Percentiles rank a stretch among this genome's conserved stretches.
These are phyloP conservation scores for Mycena amicta DNA, from an alignment of 768 basidiomycete genomes.

Conservation along the genomic window DNA sequence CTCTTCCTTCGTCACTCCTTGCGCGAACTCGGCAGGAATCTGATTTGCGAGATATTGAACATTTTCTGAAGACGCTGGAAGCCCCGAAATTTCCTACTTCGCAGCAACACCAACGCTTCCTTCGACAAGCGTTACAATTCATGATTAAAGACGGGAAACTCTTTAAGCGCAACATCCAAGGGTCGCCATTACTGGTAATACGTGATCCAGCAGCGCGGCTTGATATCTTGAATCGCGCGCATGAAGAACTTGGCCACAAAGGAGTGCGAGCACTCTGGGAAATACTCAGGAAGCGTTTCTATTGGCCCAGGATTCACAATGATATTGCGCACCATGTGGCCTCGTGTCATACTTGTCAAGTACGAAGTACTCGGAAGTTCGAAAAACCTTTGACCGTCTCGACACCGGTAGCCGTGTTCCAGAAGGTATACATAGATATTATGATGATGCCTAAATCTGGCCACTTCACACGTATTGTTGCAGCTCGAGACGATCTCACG, in stretches of 20 bases:
- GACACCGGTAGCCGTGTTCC: conserved; percentile 25
- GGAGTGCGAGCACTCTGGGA: no score
- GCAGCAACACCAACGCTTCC: not conserved
- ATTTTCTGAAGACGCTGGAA: conserved; percentile 18
- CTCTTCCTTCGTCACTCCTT: not conserved
- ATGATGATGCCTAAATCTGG: no score
- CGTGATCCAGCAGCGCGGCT: conserved; percentile 9
- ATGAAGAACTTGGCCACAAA: no score
- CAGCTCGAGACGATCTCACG: no score
- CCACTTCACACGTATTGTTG: no score
- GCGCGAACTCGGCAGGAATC: not conserved
- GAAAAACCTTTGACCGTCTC: no score
- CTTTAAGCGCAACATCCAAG: no score
- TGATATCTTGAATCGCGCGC: no score
- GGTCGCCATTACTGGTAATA: not conserved
- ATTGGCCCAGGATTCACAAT: conserved; percentile 11
- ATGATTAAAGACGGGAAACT: conserved; percentile 4
- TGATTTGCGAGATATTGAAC: conserved; percentile 3
- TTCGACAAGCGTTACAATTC: no score
- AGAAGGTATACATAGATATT: conserved; percentile 23
- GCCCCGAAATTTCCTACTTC: conserved; percentile 1
- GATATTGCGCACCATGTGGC: conserved; percentile 27
- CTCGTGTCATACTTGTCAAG: no score
- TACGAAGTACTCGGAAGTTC: no score
- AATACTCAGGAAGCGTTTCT: no score